phyloP scores from a whole-genome alignment of 1,284 basidiomycete species.

The Pseudozyma sp. region DNA sequence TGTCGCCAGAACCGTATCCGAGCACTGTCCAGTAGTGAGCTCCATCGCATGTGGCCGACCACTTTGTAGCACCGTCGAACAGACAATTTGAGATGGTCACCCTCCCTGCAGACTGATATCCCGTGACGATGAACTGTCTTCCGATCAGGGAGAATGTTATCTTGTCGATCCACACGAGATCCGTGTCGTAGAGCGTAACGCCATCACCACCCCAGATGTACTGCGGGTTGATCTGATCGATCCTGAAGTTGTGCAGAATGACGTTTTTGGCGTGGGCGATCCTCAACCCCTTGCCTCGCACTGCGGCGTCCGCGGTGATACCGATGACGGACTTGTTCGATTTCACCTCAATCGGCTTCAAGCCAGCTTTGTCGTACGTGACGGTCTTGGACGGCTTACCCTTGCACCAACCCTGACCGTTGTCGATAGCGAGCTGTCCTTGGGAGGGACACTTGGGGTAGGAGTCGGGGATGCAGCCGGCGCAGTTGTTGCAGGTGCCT shows the following conservation, averaged over 20 bases:
- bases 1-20: slow-evolving; percentile 35
- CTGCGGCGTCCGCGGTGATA: slow-evolving; percentile 62
- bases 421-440: slow-evolving; percentile 67
- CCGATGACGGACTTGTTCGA: slow-evolving; percentile 35
- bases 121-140: slow-evolving; percentile 43
- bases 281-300: slow-evolving; percentile 58
- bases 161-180: slow-evolving; percentile 57
- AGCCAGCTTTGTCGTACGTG: slow-evolving; percentile 57
- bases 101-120: slow-evolving; percentile 14
- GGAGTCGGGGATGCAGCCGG: slow-evolving; percentile 39
- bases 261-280: slow-evolving; percentile 58
- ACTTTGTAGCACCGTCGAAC: slow-evolving; percentile 45
- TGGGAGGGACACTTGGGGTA: slow-evolving; percentile 65
- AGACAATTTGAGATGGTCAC: slow-evolving; percentile 42
- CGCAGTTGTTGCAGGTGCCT: slow-evolving; percentile 61
- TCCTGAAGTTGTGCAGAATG: slow-evolving; percentile 68
- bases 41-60: slow-evolving; percentile 40
- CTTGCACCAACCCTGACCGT: slow-evolving; percentile 66
- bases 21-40: slow-evolving; percentile 50
- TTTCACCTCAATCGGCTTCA: slow-evolving; percentile 12
- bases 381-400: slow-evolving; percentile 26
- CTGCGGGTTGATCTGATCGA: slow-evolving; percentile 47
- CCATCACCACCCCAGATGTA: slow-evolving; percentile 61
- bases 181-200: slow-evolving; percentile 40
- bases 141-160: slow-evolving; percentile 53